A percentile compares a stretch with the other conserved stretches of the same genome.
Conservation (phyloP, 257 asterid genomes). For the Capsicum chinense region DNA sequence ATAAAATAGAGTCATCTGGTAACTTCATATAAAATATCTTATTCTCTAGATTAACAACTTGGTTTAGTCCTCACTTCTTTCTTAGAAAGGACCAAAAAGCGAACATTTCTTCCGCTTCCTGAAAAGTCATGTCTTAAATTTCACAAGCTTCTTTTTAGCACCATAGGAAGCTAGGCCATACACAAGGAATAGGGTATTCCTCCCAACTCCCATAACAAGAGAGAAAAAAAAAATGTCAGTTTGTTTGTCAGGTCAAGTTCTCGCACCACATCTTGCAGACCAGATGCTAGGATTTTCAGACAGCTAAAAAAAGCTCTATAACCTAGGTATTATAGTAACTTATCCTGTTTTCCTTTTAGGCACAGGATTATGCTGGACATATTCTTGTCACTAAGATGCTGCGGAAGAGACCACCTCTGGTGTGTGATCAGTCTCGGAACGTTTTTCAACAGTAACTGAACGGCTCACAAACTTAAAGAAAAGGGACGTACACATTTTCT, state of each 20-base stretch:
- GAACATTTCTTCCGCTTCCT: background rate
- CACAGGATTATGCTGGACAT: background rate
- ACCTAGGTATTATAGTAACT: background rate
- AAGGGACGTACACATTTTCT: background rate
- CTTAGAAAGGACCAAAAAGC: background rate
- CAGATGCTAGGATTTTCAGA: background rate
- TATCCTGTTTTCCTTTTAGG: background rate
- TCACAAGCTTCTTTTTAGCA: background rate
- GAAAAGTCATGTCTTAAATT: background rate
- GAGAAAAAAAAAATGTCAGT: background rate
- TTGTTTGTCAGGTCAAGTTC: constrained; percentile 2
- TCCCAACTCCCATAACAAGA: constrained; percentile 8
- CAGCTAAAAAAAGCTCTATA: background rate
- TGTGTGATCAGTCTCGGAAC: background rate
- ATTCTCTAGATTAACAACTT: background rate
- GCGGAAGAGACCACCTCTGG: background rate
- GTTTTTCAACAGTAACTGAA: background rate
- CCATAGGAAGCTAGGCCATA: background rate
- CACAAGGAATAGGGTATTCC: background rate
- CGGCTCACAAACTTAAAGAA: background rate
- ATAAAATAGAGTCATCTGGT: background rate
- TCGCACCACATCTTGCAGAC: background rate
- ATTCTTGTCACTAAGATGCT: background rate
- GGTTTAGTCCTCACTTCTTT: background rate
- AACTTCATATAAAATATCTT: background rate